Percentiles rank a stretch among this genome's conserved stretches.
Evolutionary conservation across 169 alveolate species (phyloP).

Genomic region (Perkinsus chesapeaki): DNA sequence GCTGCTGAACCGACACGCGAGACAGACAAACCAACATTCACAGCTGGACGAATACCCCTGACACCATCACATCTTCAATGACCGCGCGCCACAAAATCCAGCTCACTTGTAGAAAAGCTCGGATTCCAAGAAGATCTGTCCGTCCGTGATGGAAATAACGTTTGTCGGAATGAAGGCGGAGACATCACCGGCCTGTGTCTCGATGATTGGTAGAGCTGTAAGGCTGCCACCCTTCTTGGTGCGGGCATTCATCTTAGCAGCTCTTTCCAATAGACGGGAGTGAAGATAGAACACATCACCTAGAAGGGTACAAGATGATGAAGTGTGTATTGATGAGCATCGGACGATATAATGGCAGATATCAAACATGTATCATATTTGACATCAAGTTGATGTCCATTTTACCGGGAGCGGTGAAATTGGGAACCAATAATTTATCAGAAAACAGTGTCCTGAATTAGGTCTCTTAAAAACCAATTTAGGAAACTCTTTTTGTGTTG

Average conservation of each 20-base stretch:
- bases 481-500: neutral
- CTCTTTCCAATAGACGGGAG: slow-evolving; percentile 90
- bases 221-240: slow-evolving; percentile 88
- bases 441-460: neutral
- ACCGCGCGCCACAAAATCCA: neutral
- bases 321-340: too few species aligned
- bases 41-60: slow-evolving; percentile 94
- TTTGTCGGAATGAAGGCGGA: slow-evolving; percentile 97
- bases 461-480: neutral
- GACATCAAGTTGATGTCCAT: too few species aligned
- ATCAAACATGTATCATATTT: too few species aligned
- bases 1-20: slow-evolving; percentile 95
- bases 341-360: too few species aligned
- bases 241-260: slow-evolving; percentile 88
- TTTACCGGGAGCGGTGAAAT: too few species aligned
- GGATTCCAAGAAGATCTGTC: slow-evolving; percentile 91
- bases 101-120: slow-evolving; percentile 82
- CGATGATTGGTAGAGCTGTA: slow-evolving; percentile 96
- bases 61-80: neutral
- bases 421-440: neutral
- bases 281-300: slow-evolving; percentile 96
- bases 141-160: slow-evolving; percentile 95
- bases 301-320: neutral
- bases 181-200: slow-evolving; percentile 96
- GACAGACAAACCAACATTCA: slow-evolving; percentile 95